Evolutionary conservation across 2,329 filamentous ascomycete genomes (phyloP).

Genomic region (Lachnellula suecica): DNA sequence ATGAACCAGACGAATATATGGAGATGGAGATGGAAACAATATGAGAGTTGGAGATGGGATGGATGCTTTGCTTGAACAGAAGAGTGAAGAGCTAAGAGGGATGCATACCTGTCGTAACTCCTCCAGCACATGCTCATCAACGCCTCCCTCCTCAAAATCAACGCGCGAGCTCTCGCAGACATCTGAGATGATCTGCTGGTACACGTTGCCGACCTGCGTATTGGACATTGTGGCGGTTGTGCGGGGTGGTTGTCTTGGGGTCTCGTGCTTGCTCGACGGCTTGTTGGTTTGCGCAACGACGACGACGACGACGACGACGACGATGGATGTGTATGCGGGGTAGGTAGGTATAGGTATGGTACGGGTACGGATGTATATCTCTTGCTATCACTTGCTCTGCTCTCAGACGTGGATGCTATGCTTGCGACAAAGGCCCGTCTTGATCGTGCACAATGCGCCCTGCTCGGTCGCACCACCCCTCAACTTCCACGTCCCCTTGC

Average conservation of each 20-base stretch:
- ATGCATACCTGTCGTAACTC: constrained; percentile 81
- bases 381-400: too few species aligned
- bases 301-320: neutral
- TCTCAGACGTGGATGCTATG: too few species aligned
- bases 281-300: neutral
- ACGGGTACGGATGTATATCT: too few species aligned
- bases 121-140: constrained; percentile 82
- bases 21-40: neutral
- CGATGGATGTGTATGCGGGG: neutral
- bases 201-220: constrained; percentile 63
- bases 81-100: too few species aligned
- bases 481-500: too few species aligned
- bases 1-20: constrained; percentile 3
- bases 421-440: too few species aligned
- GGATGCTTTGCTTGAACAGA: too few species aligned
- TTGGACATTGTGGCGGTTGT: constrained; percentile 30
- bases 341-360: neutral
- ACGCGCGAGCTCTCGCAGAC: constrained; percentile 90
- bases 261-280: neutral
- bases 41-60: neutral
- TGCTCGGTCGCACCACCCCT: too few species aligned
- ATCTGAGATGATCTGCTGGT: constrained; percentile 75
- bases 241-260: neutral
- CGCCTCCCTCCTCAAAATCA: constrained; percentile 95
- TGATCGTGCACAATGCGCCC: too few species aligned